Evolutionary conservation across 169 alveolate species (phyloP), one percentile per base, ranked within the genome.

Genomic region (Plasmodium vinckei): DNA sequence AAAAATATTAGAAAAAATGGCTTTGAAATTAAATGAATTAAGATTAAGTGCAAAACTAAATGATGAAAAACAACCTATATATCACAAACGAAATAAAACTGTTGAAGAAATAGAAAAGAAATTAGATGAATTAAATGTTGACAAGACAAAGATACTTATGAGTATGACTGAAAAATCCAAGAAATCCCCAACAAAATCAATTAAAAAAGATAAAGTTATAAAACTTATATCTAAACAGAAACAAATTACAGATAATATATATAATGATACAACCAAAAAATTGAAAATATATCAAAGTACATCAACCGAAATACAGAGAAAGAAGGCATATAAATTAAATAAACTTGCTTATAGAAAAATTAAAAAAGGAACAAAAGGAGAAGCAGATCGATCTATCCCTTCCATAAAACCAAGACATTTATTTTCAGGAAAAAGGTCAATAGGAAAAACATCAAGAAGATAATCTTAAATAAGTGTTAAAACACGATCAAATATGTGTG

Each of bases 381-480:
- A 97, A 73, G 97, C 96, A 56, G 99, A 97, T 87, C 92, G 99
- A 71, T 93, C 95, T 53, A 95, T 98, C 51, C 94, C 95, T 5
- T 91, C 94, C 42, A 96, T 94, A 79, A 95, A 89, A 94, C 99
- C 99, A 27, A 97, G 97, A 94, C 99, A 98, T 92, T 92, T 98
- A 91, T 97, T 94, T 94, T 93, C 99, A 42, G 99, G 99, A 19
- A 99, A 99, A 92, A 97, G 99, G 92, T 96, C 98, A 39, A 93
- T 96, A 92, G 99, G 99, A 39, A 97, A 96, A 91, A 94, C 98
- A 13, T 97, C 97, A 77, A 87, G 98, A 65, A 94, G 99, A 71
- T 98, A 97, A 86, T 13, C 17, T 33, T 5, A 64, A 64, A 64
- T n/a, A 61, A 61, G n/a, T 1, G 7, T 5, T n/a, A 53, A 53